Conservation (phyloP, 2,329 filamentous ascomycete species). For the Arthrobotrys megalospora region DNA sequence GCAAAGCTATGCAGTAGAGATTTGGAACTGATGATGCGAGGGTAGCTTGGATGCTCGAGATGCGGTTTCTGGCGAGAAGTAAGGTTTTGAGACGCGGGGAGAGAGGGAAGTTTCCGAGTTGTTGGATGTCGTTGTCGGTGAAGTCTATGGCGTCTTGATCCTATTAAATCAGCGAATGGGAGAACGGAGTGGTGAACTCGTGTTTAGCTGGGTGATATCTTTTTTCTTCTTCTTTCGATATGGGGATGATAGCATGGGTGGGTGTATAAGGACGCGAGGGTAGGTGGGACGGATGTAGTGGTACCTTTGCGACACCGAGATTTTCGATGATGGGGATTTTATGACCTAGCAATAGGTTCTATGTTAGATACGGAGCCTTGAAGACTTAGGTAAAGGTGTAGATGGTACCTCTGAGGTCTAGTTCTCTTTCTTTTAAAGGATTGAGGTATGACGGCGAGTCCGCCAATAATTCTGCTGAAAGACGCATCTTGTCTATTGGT, state of each 20-base stretch:
- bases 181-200: constrained; percentile 42
- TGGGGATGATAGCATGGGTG: neutral
- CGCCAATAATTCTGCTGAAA: constrained; percentile 94
- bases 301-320: constrained; percentile 90
- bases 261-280: constrained; percentile 24
- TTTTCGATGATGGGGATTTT: constrained; percentile 99
- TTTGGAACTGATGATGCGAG: constrained; percentile 84
- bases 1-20: constrained; percentile 84
- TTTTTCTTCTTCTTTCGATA: constrained; percentile 31
- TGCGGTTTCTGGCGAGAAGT: constrained; percentile 89
- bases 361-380: constrained; percentile 64
- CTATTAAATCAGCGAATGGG: constrained; percentile 57
- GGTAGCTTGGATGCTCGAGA: constrained; percentile 83
- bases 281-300: constrained; percentile 66
- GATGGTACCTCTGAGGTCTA: constrained; percentile 96
- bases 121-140: constrained; percentile 96
- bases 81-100: constrained; percentile 89
- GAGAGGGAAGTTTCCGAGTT: constrained; percentile 91
- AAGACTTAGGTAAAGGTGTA: neutral
- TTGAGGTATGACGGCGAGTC: constrained; percentile 98
- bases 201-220: constrained; percentile 59
- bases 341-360: constrained; percentile 77
- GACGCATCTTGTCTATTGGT: constrained; percentile 78
- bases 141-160: constrained; percentile 94
- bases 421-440: constrained; percentile 97